phyloP scores from a whole-genome alignment of 1,284 basidiomycete genomes.

The Coniferiporia weirii region DNA sequence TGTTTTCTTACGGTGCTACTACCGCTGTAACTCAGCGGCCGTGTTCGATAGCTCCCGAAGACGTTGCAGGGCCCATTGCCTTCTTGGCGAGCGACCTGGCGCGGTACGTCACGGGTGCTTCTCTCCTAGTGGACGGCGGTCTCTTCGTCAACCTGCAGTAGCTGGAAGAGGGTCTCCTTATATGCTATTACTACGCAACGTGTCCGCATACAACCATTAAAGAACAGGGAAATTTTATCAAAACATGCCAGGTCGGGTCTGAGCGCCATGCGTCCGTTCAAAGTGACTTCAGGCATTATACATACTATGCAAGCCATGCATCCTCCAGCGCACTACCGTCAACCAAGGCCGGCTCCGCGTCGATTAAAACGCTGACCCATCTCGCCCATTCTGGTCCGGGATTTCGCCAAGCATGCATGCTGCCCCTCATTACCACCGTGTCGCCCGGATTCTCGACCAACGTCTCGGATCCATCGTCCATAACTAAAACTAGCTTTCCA shows the following conservation, averaged over 20 bases:
- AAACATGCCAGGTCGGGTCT: too few species aligned
- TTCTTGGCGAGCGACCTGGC: conserved; percentile 75
- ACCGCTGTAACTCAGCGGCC: conserved; percentile 9
- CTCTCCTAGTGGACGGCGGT: conserved; percentile 73
- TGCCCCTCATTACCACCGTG: conserved; percentile 52
- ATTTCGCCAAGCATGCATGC: conserved; percentile 58
- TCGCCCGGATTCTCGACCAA: conserved; percentile 51
- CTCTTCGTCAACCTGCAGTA: conserved; percentile 76
- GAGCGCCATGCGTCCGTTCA: not conserved
- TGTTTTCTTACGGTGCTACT: not conserved
- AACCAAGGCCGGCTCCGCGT: conserved; percentile 48
- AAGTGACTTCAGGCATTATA: not conserved
- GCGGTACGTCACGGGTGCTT: conserved; percentile 67
- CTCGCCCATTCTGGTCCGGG: conserved; percentile 47
- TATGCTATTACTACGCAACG: not conserved
- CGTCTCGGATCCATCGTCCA: conserved; percentile 54
- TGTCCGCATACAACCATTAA: not conserved
- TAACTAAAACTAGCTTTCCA: conserved; percentile 49
- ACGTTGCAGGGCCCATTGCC: conserved; percentile 72
- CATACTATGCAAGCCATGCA: conserved; percentile 20
- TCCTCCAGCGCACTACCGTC: conserved; percentile 38
- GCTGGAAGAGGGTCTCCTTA: conserved; percentile 14
- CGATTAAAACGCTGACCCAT: conserved; percentile 48
- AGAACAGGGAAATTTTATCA: not conserved
- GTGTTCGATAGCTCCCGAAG: conserved; percentile 48